Evolutionary conservation across 2,329 filamentous ascomycete species (phyloP).

Genomic region (Aspergillus vadensis): DNA sequence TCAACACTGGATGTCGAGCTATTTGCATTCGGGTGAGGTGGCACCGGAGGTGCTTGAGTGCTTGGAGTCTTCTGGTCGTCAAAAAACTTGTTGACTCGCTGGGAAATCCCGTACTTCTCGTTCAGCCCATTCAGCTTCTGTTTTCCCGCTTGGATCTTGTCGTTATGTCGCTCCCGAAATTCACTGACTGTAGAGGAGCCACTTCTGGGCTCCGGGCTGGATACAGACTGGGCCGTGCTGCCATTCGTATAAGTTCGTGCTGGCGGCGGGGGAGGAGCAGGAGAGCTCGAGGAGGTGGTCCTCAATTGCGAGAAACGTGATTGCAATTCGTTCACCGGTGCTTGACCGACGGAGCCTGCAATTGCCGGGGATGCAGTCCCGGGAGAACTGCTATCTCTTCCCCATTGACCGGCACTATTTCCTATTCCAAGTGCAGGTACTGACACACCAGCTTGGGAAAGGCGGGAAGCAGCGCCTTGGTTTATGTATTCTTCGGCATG

Average conservation of each 20-base stretch:
- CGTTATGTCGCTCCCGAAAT: constrained; percentile 70
- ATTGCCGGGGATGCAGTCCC: constrained; percentile 23
- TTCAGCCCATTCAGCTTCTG: constrained; percentile 54
- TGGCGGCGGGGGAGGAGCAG: constrained; percentile 33
- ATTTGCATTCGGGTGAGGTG: constrained; percentile 28
- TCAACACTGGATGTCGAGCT: constrained; percentile 31
- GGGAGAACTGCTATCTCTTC: constrained; percentile 30
- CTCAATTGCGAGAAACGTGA: constrained; percentile 64
- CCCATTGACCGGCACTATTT: constrained; percentile 22
- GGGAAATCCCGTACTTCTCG: constrained; percentile 44
- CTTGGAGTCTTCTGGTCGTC: constrained; percentile 40
- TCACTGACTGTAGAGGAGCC: constrained; percentile 65
- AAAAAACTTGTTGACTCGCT: constrained; percentile 52
- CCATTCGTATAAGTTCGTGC: constrained; percentile 51
- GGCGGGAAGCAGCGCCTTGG: constrained; percentile 63
- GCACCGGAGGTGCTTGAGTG: constrained; percentile 23
- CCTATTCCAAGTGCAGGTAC: constrained; percentile 79
- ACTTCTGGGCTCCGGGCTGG: constrained; percentile 59
- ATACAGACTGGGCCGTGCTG: constrained; percentile 64
- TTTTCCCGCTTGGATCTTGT: constrained; percentile 66
- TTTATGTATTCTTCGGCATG: constrained; percentile 50
- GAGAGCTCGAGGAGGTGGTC: constrained; percentile 37
- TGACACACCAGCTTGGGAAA: constrained; percentile 73
- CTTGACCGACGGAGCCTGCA: constrained; percentile 25
- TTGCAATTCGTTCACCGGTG: constrained; percentile 67